These are phyloP conservation scores for Tuctoria greenei DNA, from an alignment of 176 grass and related monocot species.

Conservation along the genomic window DNA sequence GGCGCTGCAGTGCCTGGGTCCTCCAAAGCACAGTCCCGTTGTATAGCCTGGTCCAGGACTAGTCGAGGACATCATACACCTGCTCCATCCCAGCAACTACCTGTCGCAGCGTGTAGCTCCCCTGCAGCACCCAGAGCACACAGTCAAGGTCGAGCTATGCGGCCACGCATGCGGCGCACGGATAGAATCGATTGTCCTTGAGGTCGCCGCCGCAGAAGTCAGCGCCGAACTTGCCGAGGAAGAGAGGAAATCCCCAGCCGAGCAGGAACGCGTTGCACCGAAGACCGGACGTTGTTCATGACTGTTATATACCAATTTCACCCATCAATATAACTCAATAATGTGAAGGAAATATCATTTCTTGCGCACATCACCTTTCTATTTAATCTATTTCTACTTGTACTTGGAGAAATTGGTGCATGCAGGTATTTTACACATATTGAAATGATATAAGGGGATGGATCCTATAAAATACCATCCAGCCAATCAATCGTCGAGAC, in stretches of 20 bases:
- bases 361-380: too few species aligned
- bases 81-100: conserved; percentile 46
- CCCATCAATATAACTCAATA: too few species aligned
- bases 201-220: conserved; percentile 43
- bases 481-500: too few species aligned
- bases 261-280: conserved; percentile 55
- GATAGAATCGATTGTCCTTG: conserved; percentile 49
- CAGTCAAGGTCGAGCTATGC: conserved; percentile 68
- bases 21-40: conserved; percentile 40
- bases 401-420: too few species aligned
- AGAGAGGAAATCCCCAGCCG: conserved; percentile 42
- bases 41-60: conserved; percentile 42
- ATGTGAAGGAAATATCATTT: too few species aligned
- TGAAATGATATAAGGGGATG: too few species aligned
- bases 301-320: too few species aligned
- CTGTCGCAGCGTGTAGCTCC: conserved; percentile 69
- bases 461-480: too few species aligned
- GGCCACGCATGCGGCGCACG: conserved; percentile 38
- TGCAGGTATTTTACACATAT: too few species aligned
- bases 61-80: conserved; percentile 58
- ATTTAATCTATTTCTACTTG: too few species aligned
- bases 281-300: too few species aligned
- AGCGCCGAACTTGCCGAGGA: conserved; percentile 71
- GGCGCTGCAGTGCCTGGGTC: conserved; percentile 52
- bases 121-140: conserved; percentile 66